Percentiles rank a stretch among this genome's conserved stretches.
phyloP scores from a whole-genome alignment of 495 filamentous ascomycete genomes.

The Xylaria venustula region DNA sequence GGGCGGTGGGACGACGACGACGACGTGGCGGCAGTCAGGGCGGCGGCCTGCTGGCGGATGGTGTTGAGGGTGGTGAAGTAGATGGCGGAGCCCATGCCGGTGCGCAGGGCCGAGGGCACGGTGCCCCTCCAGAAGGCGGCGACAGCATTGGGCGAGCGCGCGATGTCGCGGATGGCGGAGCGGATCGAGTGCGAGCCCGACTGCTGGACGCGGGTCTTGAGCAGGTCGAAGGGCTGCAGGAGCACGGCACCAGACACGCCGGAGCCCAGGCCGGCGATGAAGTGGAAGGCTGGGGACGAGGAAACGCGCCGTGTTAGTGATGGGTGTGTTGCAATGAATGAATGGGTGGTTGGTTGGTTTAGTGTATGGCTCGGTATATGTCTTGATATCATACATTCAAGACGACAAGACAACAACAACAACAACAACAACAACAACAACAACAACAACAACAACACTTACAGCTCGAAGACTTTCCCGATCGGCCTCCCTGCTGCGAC shows the following conservation, averaged over 20 bases:
- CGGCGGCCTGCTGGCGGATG: constrained; percentile 68
- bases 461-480: constrained; percentile 27
- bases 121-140: constrained; percentile 92
- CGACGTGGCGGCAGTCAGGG: constrained; percentile 37
- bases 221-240: constrained; percentile 92
- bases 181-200: constrained; percentile 63
- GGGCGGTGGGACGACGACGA: constrained; percentile 5
- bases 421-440: too few relatives aligned
- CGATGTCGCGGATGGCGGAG: constrained; percentile 69
- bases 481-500: constrained; percentile 20
- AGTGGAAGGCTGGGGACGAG: constrained; percentile 63
- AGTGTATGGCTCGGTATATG: too few relatives aligned
- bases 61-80: constrained; percentile 91
- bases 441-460: too few relatives aligned
- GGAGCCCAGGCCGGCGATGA: constrained; percentile 82
- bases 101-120: constrained; percentile 84
- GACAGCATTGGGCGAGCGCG: constrained; percentile 49
- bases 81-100: constrained; percentile 86
- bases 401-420: too few relatives aligned
- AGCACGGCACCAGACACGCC: constrained; percentile 84
- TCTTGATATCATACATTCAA: too few relatives aligned
- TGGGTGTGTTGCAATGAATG: background rate
- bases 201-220: constrained; percentile 95
- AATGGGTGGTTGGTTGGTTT: too few relatives aligned
- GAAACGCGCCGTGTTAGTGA: constrained; percentile 8